These are phyloP conservation scores for Phycomyces nitens DNA, from an alignment of 192 early-diverging fungal genomes.

Conservation along the genomic window DNA sequence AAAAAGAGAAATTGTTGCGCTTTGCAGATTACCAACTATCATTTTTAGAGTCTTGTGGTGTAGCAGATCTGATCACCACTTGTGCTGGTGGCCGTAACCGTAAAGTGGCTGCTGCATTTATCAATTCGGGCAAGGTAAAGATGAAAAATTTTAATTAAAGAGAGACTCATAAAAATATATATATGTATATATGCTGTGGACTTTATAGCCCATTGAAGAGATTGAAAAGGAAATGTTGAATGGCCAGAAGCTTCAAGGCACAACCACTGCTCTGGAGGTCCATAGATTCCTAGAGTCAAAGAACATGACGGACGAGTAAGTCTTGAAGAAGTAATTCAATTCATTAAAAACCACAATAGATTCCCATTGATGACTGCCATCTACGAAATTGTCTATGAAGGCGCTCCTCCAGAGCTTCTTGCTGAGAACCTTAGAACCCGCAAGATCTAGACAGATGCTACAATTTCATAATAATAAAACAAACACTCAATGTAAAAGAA, in stretches of 20 bases:
- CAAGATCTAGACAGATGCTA: not conserved
- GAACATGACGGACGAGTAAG: constrained; percentile 18
- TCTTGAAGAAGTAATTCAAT: too few species aligned
- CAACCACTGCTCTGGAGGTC: constrained; percentile 85
- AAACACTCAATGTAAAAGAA: not conserved
- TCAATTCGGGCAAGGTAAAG: constrained; percentile 23
- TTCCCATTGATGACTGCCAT: constrained; percentile 89
- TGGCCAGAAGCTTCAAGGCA: constrained; percentile 97
- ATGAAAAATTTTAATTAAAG: not conserved
- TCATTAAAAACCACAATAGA: too few species aligned
- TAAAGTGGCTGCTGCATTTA: constrained; percentile 83
- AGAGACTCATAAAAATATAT: too few species aligned
- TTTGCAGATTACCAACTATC: not conserved
- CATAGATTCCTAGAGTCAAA: constrained; percentile 62
- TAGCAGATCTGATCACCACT: constrained; percentile 93
- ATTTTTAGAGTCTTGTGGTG: constrained; percentile 68
- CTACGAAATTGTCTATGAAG: constrained; percentile 85
- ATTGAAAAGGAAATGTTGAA: constrained; percentile 91
- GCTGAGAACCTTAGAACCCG: constrained; percentile 42
- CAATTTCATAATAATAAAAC: not conserved
- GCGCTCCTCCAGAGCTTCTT: constrained; percentile 61
- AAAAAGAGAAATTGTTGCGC: constrained; percentile 29
- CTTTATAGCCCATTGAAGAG: constrained; percentile 62
- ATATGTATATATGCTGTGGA: not conserved
- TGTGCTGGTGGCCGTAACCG: constrained; percentile 92